Percentiles rank a stretch among this genome's conserved stretches.
Evolutionary conservation across 495 filamentous ascomycete species (phyloP).

Genomic region (Aspergillus heteromorphus): DNA sequence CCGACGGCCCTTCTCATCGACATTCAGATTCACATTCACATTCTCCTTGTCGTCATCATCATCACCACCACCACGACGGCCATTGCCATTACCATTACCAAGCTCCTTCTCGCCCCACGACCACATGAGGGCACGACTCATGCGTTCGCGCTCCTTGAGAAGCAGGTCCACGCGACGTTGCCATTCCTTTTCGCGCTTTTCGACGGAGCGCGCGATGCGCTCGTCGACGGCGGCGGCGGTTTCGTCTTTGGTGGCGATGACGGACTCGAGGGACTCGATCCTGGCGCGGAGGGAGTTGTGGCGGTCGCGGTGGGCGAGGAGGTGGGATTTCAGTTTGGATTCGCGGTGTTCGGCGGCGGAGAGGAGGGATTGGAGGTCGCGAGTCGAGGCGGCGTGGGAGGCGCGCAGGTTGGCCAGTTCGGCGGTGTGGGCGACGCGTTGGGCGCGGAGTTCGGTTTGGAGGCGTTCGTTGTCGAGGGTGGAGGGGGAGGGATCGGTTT

Average conservation of each 20-base stretch:
- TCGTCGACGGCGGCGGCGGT: constrained; percentile 35
- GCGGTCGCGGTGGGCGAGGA: constrained; percentile 18
- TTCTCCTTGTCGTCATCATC: constrained; percentile 23
- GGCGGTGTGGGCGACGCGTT: constrained; percentile 34
- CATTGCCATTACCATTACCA: too few species aligned
- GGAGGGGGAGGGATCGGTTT: constrained; percentile 11
- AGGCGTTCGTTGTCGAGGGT: constrained; percentile 10
- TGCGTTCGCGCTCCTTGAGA: constrained; percentile 51
- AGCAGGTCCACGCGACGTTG: constrained; percentile 45
- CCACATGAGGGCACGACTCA: constrained; percentile 47
- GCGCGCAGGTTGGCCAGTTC: constrained; percentile 35
- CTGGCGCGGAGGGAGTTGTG: constrained; percentile 29
- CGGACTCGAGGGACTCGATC: constrained; percentile 28
- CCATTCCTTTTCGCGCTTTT: constrained; percentile 49
- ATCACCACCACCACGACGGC: neutral
- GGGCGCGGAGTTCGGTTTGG: constrained; percentile 34
- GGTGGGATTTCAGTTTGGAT: constrained; percentile 33
- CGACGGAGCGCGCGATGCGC: constrained; percentile 39
- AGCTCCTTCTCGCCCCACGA: constrained; percentile 48
- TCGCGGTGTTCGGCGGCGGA: constrained; percentile 40
- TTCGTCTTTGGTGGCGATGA: constrained; percentile 39
- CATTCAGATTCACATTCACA: constrained; percentile 12
- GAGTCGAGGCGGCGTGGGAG: constrained; percentile 40
- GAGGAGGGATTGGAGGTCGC: constrained; percentile 36
- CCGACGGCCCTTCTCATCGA: constrained; percentile 19